Conservation (phyloP, 2,329 filamentous ascomycete genomes). For the Byssothecium circinans region DNA sequence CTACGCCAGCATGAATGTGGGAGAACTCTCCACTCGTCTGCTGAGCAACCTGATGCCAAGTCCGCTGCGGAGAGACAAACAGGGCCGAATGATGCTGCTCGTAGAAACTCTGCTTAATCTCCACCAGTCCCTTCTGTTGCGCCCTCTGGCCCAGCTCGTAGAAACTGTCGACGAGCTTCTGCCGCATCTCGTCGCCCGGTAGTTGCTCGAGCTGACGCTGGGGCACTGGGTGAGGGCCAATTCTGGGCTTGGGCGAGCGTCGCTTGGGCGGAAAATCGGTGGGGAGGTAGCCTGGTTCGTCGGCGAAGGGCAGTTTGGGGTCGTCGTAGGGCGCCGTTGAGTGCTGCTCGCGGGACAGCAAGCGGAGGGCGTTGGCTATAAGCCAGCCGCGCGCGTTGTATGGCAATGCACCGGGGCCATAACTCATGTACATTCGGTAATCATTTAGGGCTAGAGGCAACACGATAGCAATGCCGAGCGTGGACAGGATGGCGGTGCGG, state of each 20-base stretch:
- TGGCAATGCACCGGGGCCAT: slow-evolving; percentile 51
- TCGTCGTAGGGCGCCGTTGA: slow-evolving; percentile 32
- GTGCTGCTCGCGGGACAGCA: slow-evolving; percentile 39
- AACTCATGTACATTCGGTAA: slow-evolving; percentile 47
- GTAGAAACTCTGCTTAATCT: slow-evolving; percentile 16
- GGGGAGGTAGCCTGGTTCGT: slow-evolving; percentile 17
- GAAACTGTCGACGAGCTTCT: slow-evolving; percentile 14
- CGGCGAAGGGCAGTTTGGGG: slow-evolving; percentile 12
- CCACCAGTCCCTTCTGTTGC: slow-evolving; percentile 16
- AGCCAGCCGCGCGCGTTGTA: slow-evolving; percentile 50
- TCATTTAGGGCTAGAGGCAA: slow-evolving; percentile 21
- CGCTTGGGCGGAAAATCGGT: slow-evolving; percentile 16
- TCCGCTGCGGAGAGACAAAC: slow-evolving; percentile 13
- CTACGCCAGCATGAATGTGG: slow-evolving; percentile 21
- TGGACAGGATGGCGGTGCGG: slow-evolving; percentile 12
- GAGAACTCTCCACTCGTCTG: slow-evolving; percentile 20
- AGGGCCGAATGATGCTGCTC: slow-evolving; percentile 21
- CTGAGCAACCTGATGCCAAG: slow-evolving; percentile 17
- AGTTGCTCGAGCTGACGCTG: slow-evolving; percentile 23
- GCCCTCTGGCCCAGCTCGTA: slow-evolving; percentile 9
- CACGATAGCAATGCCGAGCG: slow-evolving; percentile 12
- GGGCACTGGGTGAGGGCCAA: slow-evolving; percentile 20
- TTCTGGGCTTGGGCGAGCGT: slow-evolving; percentile 13
- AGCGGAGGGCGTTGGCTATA: slow-evolving; percentile 29
- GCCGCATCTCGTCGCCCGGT: slow-evolving; percentile 15